Base-by-base conservation (phyloP, 495 filamentous ascomycete genomes). In the Cercophora scortea region DNA sequence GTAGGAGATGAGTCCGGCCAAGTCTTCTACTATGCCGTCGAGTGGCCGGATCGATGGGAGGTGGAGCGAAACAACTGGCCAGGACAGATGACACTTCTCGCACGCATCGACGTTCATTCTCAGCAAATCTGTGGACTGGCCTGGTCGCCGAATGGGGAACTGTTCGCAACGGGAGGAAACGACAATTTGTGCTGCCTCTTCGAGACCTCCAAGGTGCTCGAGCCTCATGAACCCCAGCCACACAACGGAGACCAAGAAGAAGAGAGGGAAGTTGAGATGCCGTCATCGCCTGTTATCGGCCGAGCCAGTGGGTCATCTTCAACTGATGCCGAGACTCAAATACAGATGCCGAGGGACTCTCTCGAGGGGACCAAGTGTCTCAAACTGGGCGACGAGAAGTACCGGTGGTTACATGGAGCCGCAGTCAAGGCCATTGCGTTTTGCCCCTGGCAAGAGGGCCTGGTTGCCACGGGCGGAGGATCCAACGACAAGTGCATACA, bases 341-440 rank as follows among this genome's bases (percentile, higher is more conserved):
- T 55, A 10, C 36, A 41, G 32, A 34, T 36, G 4, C 32, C 50
- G 3, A 34, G 25, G 34, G 18, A 40, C 7, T 15, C 33, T 33
- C 36, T 8, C 36, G 15, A 35, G 45, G 42, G 11, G 2, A 54
- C 68, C 50, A 68, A 56, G 16, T 52, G 61, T 44, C 47, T 73
- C 11, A 62, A 51, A 8, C 45, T 54, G 6, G 83, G 83, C 38
- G 71, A 76, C 25, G 83, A 87, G 59, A 87, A 82, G 55, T 82
- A 94, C 62, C 78, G 77, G 35, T 89, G 93, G 77, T 38, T 71
- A 8, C 89, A 97, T 67, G 79, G 84, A 12, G 92, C 93, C 1
- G 93, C 93, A 8, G 88, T 96, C 59, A 98, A 98, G 67, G 93
- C 93, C 18, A 91, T 97, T 54, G 93, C 93, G 9, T 97, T 97